phyloP scores from a whole-genome alignment of 2,329 filamentous ascomycete species.

The Metarhizium album region DNA sequence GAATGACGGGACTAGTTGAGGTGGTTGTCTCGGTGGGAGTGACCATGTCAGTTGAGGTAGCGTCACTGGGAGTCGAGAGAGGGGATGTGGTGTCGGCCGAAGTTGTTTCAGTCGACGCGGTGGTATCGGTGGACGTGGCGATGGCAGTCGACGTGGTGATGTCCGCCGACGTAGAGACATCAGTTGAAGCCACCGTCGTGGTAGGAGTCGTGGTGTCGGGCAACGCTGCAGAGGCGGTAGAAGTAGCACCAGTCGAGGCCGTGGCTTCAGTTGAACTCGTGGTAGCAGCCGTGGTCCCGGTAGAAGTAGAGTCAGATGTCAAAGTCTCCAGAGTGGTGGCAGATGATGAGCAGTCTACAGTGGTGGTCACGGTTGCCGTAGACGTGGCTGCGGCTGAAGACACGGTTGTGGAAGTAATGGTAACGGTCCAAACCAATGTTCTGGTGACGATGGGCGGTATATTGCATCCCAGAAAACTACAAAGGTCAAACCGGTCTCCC shows the following conservation, averaged over 20 bases:
- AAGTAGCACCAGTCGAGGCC: not conserved
- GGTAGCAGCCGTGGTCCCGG: not conserved
- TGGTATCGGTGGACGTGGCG: not conserved
- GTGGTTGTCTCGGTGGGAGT: no score
- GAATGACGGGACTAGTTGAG: not conserved
- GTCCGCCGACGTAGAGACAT: not conserved
- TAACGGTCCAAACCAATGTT: not conserved
- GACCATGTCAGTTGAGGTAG: not conserved
- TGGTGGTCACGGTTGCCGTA: not conserved
- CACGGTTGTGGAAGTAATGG: not conserved
- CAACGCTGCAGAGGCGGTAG: not conserved
- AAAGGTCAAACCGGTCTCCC: not conserved
- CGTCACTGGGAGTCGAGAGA: not conserved
- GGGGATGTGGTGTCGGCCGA: not conserved
- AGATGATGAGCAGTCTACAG: not conserved
- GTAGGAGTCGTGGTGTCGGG: not conserved
- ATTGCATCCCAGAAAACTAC: not conserved
- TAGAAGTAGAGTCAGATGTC: not conserved
- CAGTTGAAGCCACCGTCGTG: not conserved
- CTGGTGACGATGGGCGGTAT: not conserved
- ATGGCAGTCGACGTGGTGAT: not conserved
- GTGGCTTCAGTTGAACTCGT: not conserved
- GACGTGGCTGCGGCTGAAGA: not conserved
- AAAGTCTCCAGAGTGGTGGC: not conserved
- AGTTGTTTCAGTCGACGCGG: not conserved